These are phyloP conservation scores for Tricholoma sp. DNA, from an alignment of 768 basidiomycete species.

Conservation along the genomic window DNA sequence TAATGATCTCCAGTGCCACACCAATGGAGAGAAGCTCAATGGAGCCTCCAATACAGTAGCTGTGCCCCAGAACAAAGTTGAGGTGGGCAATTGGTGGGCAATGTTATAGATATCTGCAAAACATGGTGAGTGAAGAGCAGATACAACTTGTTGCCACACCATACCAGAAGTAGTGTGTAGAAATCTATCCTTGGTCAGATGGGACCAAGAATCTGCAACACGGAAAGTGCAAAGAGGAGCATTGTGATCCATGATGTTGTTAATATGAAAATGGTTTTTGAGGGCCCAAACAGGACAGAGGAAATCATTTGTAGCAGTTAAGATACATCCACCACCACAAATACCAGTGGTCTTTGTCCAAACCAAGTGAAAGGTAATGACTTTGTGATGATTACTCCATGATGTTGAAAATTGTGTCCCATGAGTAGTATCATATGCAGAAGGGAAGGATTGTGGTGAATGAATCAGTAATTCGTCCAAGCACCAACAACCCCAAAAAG, in stretches of 20 bases:
- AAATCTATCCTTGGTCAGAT: not conserved
- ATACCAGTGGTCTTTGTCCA: no score
- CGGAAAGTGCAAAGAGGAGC: no score
- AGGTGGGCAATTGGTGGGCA: no score
- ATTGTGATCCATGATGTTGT: conserved; percentile 4
- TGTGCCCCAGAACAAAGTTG: not conserved
- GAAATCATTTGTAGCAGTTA: conserved; percentile 9
- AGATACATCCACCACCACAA: conserved; percentile 10
- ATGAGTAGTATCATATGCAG: not conserved
- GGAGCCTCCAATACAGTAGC: not conserved
- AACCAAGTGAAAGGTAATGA: no score
- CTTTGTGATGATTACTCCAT: not conserved
- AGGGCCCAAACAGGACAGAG: conserved; percentile 15
- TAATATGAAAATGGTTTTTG: conserved; percentile 9
- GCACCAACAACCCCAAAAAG: conserved; percentile 8
- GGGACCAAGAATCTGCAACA: not conserved
- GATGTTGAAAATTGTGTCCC: not conserved
- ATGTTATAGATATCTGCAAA: no score
- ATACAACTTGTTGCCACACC: no score
- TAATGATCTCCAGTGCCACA: no score
- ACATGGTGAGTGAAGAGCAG: no score
- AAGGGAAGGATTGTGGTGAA: not conserved
- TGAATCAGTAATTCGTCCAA: not conserved
- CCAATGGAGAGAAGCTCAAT: no score
- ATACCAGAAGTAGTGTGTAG: not conserved